Percentiles rank a stretch among this genome's conserved stretches.
Evolutionary conservation across 805 yeast species (phyloP).

Genomic region (Saccharomycopsis oosterbeekiorum): DNA sequence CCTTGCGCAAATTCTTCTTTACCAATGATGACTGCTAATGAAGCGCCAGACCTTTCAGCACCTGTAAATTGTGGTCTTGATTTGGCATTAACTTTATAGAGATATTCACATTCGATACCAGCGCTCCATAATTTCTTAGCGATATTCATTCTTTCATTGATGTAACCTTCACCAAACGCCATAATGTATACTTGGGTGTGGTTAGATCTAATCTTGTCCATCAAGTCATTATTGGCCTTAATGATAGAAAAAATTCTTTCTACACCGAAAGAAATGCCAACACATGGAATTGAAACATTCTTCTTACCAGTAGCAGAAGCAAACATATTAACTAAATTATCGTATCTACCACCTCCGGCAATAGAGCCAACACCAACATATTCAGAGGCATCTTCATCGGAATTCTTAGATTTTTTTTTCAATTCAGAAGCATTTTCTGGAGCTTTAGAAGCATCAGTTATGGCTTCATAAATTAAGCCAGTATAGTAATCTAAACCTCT

Average conservation of each 20-base stretch:
- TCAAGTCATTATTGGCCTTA: constrained; percentile 59
- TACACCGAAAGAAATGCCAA: constrained; percentile 94
- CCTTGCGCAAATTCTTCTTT: constrained; percentile 87
- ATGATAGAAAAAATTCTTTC: constrained; percentile 89
- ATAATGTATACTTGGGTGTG: constrained; percentile 90
- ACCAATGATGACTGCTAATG: constrained; percentile 85
- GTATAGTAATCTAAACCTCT: constrained; percentile 98
- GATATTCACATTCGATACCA: constrained; percentile 83
- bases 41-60: constrained; percentile 90
- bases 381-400: constrained; percentile 87
- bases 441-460: constrained; percentile 93
- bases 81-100: constrained; percentile 89
- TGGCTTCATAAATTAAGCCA: constrained; percentile 94
- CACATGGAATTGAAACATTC: constrained; percentile 80
- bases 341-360: constrained; percentile 98
- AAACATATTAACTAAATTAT: constrained; percentile 94
- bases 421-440: constrained; percentile 69
- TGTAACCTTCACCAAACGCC: constrained; percentile 98
- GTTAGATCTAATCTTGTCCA: constrained; percentile 61
- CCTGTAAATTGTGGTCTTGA: constrained; percentile 95
- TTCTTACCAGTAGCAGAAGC: constrained; percentile 73
- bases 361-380: constrained; percentile 97
- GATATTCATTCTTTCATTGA: constrained; percentile 83
- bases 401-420: constrained; percentile 40
- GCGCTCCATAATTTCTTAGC: constrained; percentile 78